Conservation (phyloP, 108 stramenopile species). For the Discostella stelligeroides region DNA sequence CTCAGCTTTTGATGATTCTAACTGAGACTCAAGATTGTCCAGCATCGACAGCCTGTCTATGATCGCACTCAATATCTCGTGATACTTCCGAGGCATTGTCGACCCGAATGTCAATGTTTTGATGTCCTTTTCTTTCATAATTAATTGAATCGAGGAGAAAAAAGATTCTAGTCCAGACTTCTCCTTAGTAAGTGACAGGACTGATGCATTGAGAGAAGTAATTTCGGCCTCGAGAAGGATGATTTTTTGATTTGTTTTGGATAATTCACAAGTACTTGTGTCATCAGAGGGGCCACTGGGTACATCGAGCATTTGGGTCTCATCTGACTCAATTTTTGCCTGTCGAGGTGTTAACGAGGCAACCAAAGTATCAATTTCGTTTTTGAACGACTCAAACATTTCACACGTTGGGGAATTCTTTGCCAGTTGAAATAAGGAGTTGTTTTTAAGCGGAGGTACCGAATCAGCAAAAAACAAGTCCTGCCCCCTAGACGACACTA, state of each 20-base stretch:
- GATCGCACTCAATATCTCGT: background rate
- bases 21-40: background rate
- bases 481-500: slow-evolving; percentile 32
- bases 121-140: background rate
- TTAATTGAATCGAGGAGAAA: background rate
- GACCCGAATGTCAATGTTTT: background rate
- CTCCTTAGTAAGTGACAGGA: slow-evolving; percentile 16
- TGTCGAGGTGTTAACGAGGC: background rate
- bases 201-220: slow-evolving; percentile 20
- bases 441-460: background rate
- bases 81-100: background rate
- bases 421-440: background rate
- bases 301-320: background rate
- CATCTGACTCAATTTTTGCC: background rate
- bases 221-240: slow-evolving; percentile 11
- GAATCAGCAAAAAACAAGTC: background rate
- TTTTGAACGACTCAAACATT: slow-evolving; percentile 32
- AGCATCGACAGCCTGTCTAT: background rate
- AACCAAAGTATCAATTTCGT: slow-evolving; percentile 31
- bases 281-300: background rate
- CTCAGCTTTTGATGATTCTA: slow-evolving; percentile 10
- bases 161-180: slow-evolving; percentile 3
- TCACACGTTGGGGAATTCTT: slow-evolving; percentile 9
- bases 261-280: background rate
- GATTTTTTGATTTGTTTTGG: slow-evolving; percentile 1